Evolutionary conservation across 441 rosid genomes (phyloP).

Genomic region (Daphne laureola): DNA sequence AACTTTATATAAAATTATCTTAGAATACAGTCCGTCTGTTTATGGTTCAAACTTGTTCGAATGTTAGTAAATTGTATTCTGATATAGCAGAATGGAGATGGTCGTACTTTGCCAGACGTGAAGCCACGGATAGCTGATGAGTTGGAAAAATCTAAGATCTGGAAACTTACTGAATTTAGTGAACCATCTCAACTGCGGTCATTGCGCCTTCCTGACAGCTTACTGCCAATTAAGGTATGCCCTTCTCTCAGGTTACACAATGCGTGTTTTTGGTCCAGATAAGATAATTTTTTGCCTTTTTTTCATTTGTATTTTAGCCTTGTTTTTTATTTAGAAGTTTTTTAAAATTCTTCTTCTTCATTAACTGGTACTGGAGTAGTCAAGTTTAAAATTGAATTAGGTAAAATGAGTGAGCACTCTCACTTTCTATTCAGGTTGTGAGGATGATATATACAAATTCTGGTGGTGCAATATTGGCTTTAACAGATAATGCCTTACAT

Average conservation of each 20-base stretch:
- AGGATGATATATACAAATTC: constrained; percentile 60
- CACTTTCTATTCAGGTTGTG: constrained; percentile 29
- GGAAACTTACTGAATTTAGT: constrained; percentile 49
- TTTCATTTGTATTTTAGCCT: neutral
- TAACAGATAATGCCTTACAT: constrained; percentile 51
- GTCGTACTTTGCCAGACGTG: constrained; percentile 36
- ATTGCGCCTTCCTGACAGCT: constrained; percentile 43
- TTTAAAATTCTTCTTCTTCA: neutral
- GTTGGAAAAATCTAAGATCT: constrained; percentile 48
- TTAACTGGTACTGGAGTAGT: too few relatives aligned
- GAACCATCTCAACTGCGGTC: constrained; percentile 53
- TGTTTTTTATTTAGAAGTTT: neutral
- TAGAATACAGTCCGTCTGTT: neutral
- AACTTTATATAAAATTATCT: too few relatives aligned
- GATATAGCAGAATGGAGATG: constrained; percentile 40
- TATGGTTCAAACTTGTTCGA: constrained; percentile 1
- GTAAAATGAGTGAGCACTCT: neutral
- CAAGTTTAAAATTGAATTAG: neutral
- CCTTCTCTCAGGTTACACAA: constrained; percentile 4
- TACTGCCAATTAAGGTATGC: constrained; percentile 36
- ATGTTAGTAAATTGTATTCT: constrained; percentile 7
- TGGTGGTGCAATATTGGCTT: constrained; percentile 48
- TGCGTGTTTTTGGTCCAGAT: neutral
- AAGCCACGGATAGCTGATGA: constrained; percentile 51
- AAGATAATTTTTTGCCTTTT: neutral